These are phyloP conservation scores for Firmiana major DNA, from an alignment of 345 rosid genomes.

Conservation along the genomic window DNA sequence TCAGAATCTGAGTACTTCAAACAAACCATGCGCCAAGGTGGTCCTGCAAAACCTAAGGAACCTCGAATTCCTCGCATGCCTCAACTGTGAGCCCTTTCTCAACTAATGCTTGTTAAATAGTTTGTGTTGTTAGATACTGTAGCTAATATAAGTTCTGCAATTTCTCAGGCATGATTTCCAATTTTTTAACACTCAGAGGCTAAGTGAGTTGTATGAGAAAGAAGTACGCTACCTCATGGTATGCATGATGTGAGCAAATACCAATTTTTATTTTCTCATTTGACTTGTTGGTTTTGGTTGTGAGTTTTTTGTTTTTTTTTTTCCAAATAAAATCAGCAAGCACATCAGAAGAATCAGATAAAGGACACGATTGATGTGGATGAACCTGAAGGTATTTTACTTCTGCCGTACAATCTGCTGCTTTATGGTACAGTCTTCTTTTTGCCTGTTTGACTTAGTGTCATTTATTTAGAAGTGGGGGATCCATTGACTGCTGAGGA, in stretches of 20 bases:
- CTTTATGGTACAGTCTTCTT: constrained; percentile 3
- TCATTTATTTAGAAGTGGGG: constrained; percentile 50
- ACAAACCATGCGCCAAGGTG: constrained; percentile 97
- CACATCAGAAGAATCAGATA: constrained; percentile 95
- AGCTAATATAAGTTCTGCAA: constrained; percentile 15
- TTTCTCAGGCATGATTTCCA: constrained; percentile 86
- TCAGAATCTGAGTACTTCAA: constrained; percentile 96
- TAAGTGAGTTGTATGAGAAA: constrained; percentile 93
- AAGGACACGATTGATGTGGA: constrained; percentile 94
- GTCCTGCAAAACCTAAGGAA: constrained; percentile 87
- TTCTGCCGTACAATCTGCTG: not conserved
- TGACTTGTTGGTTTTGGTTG: not conserved
- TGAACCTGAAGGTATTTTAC: constrained; percentile 81
- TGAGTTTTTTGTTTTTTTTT: not conserved
- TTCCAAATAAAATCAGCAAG: constrained; percentile 52
- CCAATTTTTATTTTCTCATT: constrained; percentile 7
- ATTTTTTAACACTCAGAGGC: constrained; percentile 93
- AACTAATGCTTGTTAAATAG: not conserved
- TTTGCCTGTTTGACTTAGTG: constrained; percentile 19
- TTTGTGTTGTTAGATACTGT: constrained; percentile 5
- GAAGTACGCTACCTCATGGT: constrained; percentile 98
- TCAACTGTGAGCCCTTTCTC: constrained; percentile 57
- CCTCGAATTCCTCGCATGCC: constrained; percentile 99
- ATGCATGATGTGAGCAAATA: constrained; percentile 24
- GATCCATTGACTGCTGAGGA: constrained; percentile 97